Base-by-base conservation (phyloP, 1,139 yeast genomes). In the Ogataea hybrid region DNA sequence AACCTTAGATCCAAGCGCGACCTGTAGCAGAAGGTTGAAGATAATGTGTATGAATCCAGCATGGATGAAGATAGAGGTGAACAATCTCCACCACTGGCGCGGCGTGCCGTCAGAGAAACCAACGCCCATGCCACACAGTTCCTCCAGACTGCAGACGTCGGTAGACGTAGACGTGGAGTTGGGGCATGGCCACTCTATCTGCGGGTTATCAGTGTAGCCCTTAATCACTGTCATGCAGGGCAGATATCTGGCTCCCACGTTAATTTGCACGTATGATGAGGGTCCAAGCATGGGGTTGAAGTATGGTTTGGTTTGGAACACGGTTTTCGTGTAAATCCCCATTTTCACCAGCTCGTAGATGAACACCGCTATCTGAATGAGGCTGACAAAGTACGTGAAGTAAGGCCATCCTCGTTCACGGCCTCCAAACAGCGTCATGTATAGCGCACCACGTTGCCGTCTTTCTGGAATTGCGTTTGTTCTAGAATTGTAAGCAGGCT, bases 211-310 rank as follows among this genome's bases (percentile, higher is more conserved):
- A 6, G 88, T 81, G 40, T 81, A 61, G 4, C 70, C 73, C 20
- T 60, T 56, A 22, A 82, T 68, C 30, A 64, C 59, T 44, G 77
- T 78, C 87, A 83, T 83, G 58, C 92, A 84, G 0, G 89, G 88
- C 0, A 77, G 73, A 58, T 81, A 84, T 32, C 90, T 62, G 3
- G 89, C 83, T 1, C 90, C 90, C 77, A 81, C 75, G 52, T 80
- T 75, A 44, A 83, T 80, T 56, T 79, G 69, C 7, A 82, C 65
- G 54, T 81, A 81, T 0, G 82, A 67, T 2, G 88, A 81, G n/a
- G 92, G 92, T 0, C 92, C 92, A 35, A 84, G 63, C 90, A 84
- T 83, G 8, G 90, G 90, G 57, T 84, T 84, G 65, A 84, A 81
- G 46, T 79, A 74, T 3, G 92, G 92, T 52, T 79, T 62, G 0